Evolutionary conservation across 257 asterid genomes (phyloP).

Genomic region (Capsicum baccatum): DNA sequence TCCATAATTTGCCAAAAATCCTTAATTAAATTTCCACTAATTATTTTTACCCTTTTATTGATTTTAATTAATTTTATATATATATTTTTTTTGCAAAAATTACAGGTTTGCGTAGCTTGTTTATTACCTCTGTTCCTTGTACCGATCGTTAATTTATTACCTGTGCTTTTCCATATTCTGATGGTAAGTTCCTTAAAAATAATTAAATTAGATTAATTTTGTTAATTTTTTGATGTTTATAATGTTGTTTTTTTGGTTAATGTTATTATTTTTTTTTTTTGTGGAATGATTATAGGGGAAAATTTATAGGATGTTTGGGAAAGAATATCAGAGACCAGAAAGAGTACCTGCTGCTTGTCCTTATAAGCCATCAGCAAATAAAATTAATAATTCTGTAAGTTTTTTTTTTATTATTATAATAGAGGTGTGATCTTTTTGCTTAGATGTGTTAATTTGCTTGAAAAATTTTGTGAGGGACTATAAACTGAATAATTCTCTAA

Average conservation of each 20-base stretch:
- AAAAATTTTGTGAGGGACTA: too few relatives aligned
- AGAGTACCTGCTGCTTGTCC: constrained; percentile 95
- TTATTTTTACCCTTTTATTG: neutral
- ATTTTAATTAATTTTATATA: neutral
- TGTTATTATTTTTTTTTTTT: neutral
- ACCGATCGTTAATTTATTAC: constrained; percentile 87
- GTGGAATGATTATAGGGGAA: constrained; percentile 57
- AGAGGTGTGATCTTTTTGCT: neutral
- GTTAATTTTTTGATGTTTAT: neutral
- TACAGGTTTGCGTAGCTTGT: constrained; percentile 88
- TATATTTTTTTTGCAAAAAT: neutral
- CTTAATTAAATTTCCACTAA: neutral
- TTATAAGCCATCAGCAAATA: constrained; percentile 61
- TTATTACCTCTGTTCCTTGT: constrained; percentile 87
- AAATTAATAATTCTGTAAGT: constrained; percentile 67
- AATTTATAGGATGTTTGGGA: constrained; percentile 73
- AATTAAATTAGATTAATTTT: neutral
- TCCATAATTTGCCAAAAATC: neutral
- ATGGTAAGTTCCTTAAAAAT: constrained; percentile 51
- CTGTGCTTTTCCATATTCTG: constrained; percentile 72
- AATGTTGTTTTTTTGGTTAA: neutral
- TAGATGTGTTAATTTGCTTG: neutral
- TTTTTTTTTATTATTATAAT: neutral
- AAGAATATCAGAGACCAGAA: constrained; percentile 90
- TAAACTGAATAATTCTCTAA: too few relatives aligned